Evolutionary conservation across 495 filamentous ascomycete genomes (phyloP).

Genomic region (Hypomontagnella submonticulosa): DNA sequence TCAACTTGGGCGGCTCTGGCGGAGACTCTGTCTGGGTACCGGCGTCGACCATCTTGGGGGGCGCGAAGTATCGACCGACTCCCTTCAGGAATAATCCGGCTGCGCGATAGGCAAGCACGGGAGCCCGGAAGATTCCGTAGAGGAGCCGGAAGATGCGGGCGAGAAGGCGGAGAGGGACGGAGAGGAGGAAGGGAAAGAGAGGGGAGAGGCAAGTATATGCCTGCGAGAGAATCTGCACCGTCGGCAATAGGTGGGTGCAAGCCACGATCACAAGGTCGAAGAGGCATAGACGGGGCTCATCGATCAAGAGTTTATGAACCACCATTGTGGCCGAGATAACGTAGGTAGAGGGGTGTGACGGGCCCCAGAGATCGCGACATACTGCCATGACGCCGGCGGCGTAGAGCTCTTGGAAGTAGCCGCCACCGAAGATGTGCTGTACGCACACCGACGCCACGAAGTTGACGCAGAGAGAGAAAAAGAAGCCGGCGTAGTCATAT

Average conservation of each 20-base stretch:
- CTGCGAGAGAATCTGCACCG: neutral
- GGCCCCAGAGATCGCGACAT: constrained; percentile 11
- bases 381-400: constrained; percentile 6
- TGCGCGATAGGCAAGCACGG: neutral
- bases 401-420: neutral
- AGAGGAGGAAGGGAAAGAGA: neutral
- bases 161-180: neutral
- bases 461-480: neutral
- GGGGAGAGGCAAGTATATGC: neutral
- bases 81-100: too few relatives aligned
- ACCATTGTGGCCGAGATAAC: constrained; percentile 1
- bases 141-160: neutral
- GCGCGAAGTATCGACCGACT: too few relatives aligned
- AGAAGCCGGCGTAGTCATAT: neutral
- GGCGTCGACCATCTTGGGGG: neutral
- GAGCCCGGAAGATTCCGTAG: neutral
- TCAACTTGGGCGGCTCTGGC: neutral
- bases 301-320: neutral
- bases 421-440: neutral
- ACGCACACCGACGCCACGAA: neutral
- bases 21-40: constrained; percentile 4
- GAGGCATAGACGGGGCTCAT: neutral
- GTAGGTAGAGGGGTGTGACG: neutral
- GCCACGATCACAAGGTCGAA: neutral
- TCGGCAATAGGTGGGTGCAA: neutral